Percentiles rank a stretch among this genome's conserved stretches.
Conservation (phyloP, 768 basidiomycete genomes). For the Butyriboletus loyo region DNA sequence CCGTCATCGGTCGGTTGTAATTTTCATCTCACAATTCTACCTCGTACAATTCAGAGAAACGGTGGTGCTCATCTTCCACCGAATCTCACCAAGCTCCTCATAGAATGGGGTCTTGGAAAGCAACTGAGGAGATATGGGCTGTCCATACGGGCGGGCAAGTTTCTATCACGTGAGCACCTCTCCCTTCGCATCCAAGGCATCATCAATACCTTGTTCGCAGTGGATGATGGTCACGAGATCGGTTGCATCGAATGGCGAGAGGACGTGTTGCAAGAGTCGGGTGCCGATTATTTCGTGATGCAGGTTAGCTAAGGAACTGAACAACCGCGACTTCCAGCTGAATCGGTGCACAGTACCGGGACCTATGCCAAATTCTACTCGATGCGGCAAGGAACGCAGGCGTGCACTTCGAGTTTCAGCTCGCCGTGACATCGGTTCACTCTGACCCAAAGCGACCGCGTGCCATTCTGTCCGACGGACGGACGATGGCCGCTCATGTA, state of each 20-base stretch:
- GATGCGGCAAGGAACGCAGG: slow-evolving; percentile 47
- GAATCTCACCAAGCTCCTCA: slow-evolving; percentile 55
- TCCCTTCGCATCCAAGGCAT: not conserved
- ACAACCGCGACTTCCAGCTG: not conserved
- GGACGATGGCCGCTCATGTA: slow-evolving; percentile 47
- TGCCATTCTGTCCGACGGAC: slow-evolving; percentile 42
- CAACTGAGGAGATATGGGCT: slow-evolving; percentile 37
- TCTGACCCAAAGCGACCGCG: slow-evolving; percentile 28
- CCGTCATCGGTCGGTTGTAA: not conserved
- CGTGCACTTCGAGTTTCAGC: slow-evolving; percentile 48
- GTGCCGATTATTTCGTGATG: slow-evolving; percentile 53
- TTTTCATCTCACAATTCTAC: not conserved
- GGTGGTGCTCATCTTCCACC: slow-evolving; percentile 52
- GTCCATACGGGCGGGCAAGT: slow-evolving; percentile 21
- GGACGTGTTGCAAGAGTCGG: slow-evolving; percentile 47
- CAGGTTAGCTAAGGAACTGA: slow-evolving; percentile 33
- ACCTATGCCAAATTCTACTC: slow-evolving; percentile 49
- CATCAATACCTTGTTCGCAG: slow-evolving; percentile 27
- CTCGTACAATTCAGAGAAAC: slow-evolving; percentile 26
- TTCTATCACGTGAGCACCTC: slow-evolving; percentile 22
- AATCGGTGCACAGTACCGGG: slow-evolving; percentile 43
- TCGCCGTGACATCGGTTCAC: slow-evolving; percentile 34
- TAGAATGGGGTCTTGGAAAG: slow-evolving; percentile 54
- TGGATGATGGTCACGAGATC: slow-evolving; percentile 42
- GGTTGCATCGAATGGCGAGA: slow-evolving; percentile 48